Percentiles rank a stretch among this genome's conserved stretches.
Conservation (phyloP, 2,329 filamentous ascomycete genomes). For the Colletotrichum simmondsii region DNA sequence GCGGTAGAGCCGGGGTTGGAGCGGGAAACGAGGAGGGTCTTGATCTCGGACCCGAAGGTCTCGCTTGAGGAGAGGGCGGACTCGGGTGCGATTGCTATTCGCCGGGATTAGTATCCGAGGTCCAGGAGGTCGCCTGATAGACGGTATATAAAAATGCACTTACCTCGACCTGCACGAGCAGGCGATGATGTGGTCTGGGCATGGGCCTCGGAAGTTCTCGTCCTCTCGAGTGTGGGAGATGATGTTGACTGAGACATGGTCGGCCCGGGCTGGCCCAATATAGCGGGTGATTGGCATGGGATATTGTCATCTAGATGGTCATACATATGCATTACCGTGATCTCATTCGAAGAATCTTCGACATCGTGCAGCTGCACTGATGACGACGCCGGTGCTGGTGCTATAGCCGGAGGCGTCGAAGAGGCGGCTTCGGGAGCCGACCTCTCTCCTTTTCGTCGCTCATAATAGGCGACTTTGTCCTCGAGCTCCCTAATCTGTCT, state of each 20-base stretch:
- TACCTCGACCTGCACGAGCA: background rate
- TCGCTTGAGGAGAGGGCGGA: conserved; percentile 14
- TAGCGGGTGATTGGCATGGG: background rate
- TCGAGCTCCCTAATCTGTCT: conserved; percentile 14
- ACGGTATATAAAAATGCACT: accelerated
- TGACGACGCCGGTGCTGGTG: too few relatives aligned
- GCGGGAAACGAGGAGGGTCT: conserved; percentile 5
- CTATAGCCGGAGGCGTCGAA: background rate
- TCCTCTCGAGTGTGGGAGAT: background rate
- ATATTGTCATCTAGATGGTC: background rate
- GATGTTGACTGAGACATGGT: conserved; percentile 4
- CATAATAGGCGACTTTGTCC: conserved; percentile 12
- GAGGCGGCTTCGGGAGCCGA: background rate
- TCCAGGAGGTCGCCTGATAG: too few relatives aligned
- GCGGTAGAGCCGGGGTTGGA: conserved; percentile 8
- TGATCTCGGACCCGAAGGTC: conserved; percentile 20
- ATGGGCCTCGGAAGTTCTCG: background rate
- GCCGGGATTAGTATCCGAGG: conserved; percentile 4
- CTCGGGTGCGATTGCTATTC: conserved; percentile 15
- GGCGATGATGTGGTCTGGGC: background rate
- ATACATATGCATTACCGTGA: background rate
- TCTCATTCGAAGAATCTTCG: background rate
- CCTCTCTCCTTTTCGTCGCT: background rate
- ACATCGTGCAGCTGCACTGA: background rate
- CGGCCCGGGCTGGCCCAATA: background rate